phyloP scores from a whole-genome alignment of 176 grass and related monocot species.

The Oryza nivara region DNA sequence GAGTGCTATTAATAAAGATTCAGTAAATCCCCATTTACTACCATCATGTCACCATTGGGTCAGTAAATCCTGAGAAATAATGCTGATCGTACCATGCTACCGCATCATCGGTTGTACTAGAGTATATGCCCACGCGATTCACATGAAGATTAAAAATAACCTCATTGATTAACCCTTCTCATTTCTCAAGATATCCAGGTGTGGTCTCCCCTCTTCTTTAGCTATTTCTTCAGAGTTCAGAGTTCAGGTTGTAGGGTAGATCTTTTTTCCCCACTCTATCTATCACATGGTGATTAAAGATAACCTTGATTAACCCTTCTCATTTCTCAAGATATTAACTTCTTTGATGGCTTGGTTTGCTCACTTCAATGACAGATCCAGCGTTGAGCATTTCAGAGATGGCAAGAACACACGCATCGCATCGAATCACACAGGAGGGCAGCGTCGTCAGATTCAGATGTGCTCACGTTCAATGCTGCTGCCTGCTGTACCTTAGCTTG shows the following conservation, averaged over 20 bases:
- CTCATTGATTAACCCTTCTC: neutral
- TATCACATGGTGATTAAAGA: too few species aligned
- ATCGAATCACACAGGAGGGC: constrained; percentile 2
- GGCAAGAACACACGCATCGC: constrained; percentile 25
- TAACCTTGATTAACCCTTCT: too few species aligned
- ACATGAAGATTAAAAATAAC: neutral
- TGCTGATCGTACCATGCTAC: neutral
- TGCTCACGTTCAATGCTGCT: constrained; percentile 5
- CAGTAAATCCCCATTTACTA: neutral
- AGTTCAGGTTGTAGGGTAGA: neutral
- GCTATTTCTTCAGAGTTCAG: neutral
- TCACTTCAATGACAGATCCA: neutral
- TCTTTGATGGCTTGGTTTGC: neutral
- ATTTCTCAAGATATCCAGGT: neutral
- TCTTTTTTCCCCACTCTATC: neutral
- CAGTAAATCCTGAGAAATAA: neutral
- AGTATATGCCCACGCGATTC: neutral
- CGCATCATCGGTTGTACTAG: neutral
- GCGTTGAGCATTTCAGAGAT: neutral
- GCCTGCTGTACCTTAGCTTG: constrained; percentile 13
- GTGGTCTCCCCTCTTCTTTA: neutral
- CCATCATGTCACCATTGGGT: neutral
- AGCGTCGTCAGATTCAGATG: constrained; percentile 38
- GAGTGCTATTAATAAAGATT: neutral
- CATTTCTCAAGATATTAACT: neutral